These are phyloP conservation scores for Volutella citrinella DNA, from an alignment of 2,329 filamentous ascomycete genomes.

Conservation along the genomic window DNA sequence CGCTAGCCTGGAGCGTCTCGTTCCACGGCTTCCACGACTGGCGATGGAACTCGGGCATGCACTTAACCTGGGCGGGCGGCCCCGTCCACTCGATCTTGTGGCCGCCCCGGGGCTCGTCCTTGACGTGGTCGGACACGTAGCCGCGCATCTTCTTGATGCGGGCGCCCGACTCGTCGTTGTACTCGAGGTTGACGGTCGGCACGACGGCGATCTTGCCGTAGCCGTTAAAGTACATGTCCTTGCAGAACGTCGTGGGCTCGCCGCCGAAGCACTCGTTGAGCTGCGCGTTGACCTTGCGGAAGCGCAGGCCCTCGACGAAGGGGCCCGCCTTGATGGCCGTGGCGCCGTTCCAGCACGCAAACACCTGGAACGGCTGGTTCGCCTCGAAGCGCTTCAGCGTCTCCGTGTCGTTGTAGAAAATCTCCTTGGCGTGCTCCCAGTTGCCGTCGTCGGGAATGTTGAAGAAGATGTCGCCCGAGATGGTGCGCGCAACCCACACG, in stretches of 20 bases:
- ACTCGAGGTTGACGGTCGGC: conserved; percentile 54
- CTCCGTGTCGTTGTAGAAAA: conserved; percentile 50
- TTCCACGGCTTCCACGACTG: conserved; percentile 42
- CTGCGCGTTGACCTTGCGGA: conserved; percentile 33
- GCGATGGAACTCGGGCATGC: conserved; percentile 40
- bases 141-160: conserved; percentile 50
- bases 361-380: conserved; percentile 55
- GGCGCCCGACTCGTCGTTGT: conserved; percentile 42
- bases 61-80: conserved; percentile 47
- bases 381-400: conserved; percentile 30
- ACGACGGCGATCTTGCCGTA: conserved; percentile 53
- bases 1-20: no score
- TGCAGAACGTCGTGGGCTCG: conserved; percentile 55
- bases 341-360: conserved; percentile 60
- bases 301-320: conserved; percentile 39
- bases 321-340: conserved; percentile 48
- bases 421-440: conserved; percentile 46
- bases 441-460: conserved; percentile 46
- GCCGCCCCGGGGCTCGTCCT: conserved; percentile 23
- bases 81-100: conserved; percentile 41
- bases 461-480: conserved; percentile 55
- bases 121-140: conserved; percentile 37
- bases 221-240: conserved; percentile 52
- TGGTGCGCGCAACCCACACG: conserved; percentile 51
- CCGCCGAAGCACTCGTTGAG: conserved; percentile 49